Conservation (phyloP, 1,139 yeast species). For the Geotrichum restrictum region DNA sequence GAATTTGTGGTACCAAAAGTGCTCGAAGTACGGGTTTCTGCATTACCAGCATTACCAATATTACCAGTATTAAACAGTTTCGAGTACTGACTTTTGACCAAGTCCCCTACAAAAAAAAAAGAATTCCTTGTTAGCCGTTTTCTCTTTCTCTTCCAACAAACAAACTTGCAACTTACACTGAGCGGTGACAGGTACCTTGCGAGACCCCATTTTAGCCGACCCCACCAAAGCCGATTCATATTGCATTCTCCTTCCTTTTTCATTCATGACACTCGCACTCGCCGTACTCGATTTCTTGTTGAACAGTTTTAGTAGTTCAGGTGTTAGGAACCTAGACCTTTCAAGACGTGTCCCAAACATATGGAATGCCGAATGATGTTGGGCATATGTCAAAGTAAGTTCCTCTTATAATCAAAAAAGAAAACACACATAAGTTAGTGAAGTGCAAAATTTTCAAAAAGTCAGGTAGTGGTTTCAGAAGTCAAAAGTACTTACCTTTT, state of each 20-base stretch:
- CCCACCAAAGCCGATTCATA: too few species aligned
- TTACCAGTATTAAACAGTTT: conserved; percentile 10
- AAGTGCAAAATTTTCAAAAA: not conserved
- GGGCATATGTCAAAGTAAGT: conserved; percentile 3
- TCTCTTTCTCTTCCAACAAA: too few species aligned
- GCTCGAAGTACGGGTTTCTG: too few species aligned
- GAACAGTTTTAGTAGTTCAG: conserved; percentile 1
- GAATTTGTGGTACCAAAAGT: too few species aligned
- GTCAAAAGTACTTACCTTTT: conserved; percentile 37
- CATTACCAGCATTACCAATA: too few species aligned
- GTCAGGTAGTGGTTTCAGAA: not conserved
- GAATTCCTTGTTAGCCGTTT: too few species aligned
- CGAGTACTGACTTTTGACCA: conserved; percentile 2
- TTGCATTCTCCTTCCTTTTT: too few species aligned
- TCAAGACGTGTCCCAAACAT: not conserved
- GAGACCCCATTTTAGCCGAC: too few species aligned
- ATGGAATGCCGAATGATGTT: not conserved
- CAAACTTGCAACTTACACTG: too few species aligned
- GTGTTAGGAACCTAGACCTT: conserved; percentile 5
- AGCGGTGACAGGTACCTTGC: too few species aligned
- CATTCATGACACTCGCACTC: too few species aligned
- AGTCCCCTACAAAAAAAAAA: conserved; percentile 5
- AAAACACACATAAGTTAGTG: not conserved
- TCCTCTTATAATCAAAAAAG: not conserved
- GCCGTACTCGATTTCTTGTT: too few species aligned